These are phyloP conservation scores for Hypoxylon sp. DNA, from an alignment of 2,329 filamentous ascomycete genomes.

Conservation along the genomic window DNA sequence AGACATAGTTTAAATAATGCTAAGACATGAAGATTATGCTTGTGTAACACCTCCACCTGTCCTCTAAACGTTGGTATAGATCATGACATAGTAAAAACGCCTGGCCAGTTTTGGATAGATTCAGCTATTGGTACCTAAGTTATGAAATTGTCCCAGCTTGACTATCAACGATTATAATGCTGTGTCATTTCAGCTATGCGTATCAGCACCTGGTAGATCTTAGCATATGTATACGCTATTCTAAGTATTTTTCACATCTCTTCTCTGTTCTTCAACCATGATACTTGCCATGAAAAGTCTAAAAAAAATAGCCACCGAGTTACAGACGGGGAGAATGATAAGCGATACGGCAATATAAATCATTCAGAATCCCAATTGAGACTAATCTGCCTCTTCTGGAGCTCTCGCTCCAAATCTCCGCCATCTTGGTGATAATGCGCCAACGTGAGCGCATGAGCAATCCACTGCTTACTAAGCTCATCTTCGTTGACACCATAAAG, in stretches of 20 bases:
- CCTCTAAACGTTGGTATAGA: not conserved
- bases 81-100: not conserved
- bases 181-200: not conserved
- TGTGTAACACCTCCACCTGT: not conserved
- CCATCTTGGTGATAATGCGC: slow-evolving; percentile 72
- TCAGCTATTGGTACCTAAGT: not conserved
- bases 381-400: slow-evolving; percentile 63
- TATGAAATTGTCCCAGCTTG: not conserved
- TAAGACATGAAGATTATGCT: too few relatives aligned
- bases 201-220: not conserved
- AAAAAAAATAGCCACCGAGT: not conserved
- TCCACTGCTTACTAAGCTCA: slow-evolving; percentile 72
- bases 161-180: not conserved
- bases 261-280: not conserved
- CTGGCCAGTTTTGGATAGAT: not conserved
- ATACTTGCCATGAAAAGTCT: not conserved
- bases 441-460: slow-evolving; percentile 72
- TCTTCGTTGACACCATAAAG: slow-evolving; percentile 71
- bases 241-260: not conserved
- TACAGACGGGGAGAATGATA: not conserved
- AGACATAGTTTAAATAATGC: slow-evolving; percentile 2
- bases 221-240: not conserved
- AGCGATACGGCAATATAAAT: not conserved
- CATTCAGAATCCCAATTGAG: slow-evolving; percentile 55
- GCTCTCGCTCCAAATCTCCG: slow-evolving; percentile 60